These are phyloP conservation scores for Hortaea sp. DNA, from an alignment of 2,329 filamentous ascomycete genomes.

Conservation along the genomic window DNA sequence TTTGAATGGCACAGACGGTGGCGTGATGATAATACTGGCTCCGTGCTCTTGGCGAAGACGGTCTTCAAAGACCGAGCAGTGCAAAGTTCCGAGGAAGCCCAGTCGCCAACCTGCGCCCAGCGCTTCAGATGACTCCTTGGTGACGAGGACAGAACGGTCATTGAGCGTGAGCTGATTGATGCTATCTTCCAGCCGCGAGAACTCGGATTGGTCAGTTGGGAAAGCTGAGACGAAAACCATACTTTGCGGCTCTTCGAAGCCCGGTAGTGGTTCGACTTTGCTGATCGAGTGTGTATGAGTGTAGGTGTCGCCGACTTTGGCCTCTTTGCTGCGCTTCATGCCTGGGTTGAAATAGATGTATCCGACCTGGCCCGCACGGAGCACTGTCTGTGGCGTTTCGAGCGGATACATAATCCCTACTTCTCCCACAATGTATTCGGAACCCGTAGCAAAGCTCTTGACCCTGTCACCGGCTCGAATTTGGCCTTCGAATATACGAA, in stretches of 20 bases:
- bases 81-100: constrained; percentile 89
- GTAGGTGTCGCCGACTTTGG: constrained; percentile 91
- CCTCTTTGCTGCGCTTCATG: constrained; percentile 94
- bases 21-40: constrained; percentile 90
- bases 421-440: constrained; percentile 88
- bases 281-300: constrained; percentile 71
- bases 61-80: constrained; percentile 99
- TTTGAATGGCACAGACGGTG: constrained; percentile 87
- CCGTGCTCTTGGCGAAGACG: constrained; percentile 89
- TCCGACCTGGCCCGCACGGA: constrained; percentile 88
- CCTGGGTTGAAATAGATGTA: constrained; percentile 97
- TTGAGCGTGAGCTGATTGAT: constrained; percentile 91
- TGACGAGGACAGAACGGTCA: constrained; percentile 84
- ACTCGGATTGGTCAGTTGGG: constrained; percentile 81
- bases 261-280: constrained; percentile 68
- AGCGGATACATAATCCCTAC: constrained; percentile 94
- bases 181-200: constrained; percentile 79
- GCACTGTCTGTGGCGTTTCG: constrained; percentile 66
- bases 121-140: constrained; percentile 90
- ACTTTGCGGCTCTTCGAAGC: constrained; percentile 93
- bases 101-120: constrained; percentile 88
- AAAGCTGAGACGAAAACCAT: constrained; percentile 99
- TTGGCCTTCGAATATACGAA: constrained; percentile 81
- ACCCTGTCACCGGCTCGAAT: constrained; percentile 75
- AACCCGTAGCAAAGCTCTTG: constrained; percentile 76